phyloP scores from a whole-genome alignment of 768 basidiomycete species.

The Leccinum variicolor region DNA sequence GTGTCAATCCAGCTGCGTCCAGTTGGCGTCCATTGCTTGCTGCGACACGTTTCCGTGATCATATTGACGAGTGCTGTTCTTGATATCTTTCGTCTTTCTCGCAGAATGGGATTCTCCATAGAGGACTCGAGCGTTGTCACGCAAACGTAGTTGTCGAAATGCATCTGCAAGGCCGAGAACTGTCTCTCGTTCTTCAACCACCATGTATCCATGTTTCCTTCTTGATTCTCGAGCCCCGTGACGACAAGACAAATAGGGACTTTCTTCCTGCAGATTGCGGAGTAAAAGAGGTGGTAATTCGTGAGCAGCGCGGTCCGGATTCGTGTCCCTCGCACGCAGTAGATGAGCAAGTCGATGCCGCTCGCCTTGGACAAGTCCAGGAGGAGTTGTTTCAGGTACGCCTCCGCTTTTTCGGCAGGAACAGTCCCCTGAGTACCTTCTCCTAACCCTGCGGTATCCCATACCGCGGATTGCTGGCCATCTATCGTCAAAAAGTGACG shows the following conservation, averaged over 20 bases:
- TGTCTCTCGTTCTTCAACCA: constrained; percentile 27
- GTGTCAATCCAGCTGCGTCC: constrained; percentile 23
- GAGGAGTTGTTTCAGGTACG: constrained; percentile 28
- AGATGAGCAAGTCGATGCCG: constrained; percentile 24
- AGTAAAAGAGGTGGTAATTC: constrained; percentile 39
- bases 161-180: constrained; percentile 30
- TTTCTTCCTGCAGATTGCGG: constrained; percentile 35
- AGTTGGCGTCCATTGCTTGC: constrained; percentile 24
- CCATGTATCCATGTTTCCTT: constrained; percentile 28
- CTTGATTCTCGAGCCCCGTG: constrained; percentile 38
- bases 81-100: constrained; percentile 21
- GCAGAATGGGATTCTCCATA: constrained; percentile 6
- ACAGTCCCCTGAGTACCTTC: constrained; percentile 20
- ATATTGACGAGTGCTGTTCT: constrained; percentile 15
- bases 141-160: constrained; percentile 36
- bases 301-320: constrained; percentile 17
- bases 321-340: constrained; percentile 28
- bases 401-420: constrained; percentile 23
- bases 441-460: constrained; percentile 27
- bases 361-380: constrained; percentile 9
- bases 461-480: constrained; percentile 14
- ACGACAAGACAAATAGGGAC: constrained; percentile 39
- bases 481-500: constrained; percentile 8
- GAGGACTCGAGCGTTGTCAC: constrained; percentile 31
- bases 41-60: constrained; percentile 17